Evolutionary conservation across 2,329 filamentous ascomycete species (phyloP).

Genomic region (Fusarium bactridioides): DNA sequence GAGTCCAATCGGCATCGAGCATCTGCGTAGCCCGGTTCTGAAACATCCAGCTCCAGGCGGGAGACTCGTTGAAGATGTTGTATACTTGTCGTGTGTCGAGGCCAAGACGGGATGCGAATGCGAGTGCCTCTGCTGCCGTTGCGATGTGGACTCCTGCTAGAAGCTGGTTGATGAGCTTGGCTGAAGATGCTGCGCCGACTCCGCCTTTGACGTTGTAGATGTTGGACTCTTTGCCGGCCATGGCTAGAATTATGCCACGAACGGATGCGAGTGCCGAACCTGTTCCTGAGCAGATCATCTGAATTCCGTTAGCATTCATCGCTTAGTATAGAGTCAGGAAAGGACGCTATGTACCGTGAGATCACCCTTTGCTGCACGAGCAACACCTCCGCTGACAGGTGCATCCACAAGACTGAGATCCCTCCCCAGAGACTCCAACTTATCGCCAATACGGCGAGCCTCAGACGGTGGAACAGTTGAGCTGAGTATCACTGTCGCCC

Average conservation of each 20-base stretch:
- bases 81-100: not conserved
- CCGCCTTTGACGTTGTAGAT: not conserved
- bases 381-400: not conserved
- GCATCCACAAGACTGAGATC: not conserved
- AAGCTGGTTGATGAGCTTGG: not conserved
- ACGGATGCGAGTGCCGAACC: accelerated
- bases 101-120: not conserved
- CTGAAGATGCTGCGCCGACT: not conserved
- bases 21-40: not conserved
- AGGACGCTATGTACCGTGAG: not conserved
- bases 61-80: not conserved
- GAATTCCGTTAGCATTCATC: accelerated
- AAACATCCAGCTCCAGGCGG: not conserved
- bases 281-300: not conserved
- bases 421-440: not conserved
- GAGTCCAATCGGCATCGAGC: not conserved
- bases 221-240: not conserved
- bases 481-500: not conserved
- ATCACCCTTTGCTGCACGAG: not conserved
- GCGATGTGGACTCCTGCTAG: not conserved
- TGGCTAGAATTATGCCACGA: not conserved
- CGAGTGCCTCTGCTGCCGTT: not conserved
- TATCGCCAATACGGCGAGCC: accelerated
- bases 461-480: not conserved
- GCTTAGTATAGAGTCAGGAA: accelerated